Conservation (phyloP, 352 stramenopile genomes). For the Paralagenidium karlingii region DNA sequence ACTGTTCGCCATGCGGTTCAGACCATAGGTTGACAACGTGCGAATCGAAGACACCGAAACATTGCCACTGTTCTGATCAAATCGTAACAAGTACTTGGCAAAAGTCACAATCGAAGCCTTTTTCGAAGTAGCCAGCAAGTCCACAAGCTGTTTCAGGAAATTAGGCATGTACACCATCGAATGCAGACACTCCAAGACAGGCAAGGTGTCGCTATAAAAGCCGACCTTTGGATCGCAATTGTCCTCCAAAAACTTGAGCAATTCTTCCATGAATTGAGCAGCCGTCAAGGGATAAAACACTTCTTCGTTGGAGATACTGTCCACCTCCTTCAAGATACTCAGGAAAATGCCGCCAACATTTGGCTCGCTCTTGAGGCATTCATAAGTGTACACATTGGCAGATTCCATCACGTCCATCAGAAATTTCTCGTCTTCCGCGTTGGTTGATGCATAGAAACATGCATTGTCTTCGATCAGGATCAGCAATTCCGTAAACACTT, state of each 20-base stretch:
- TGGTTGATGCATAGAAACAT: no score
- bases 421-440: conserved; percentile 21
- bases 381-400: conserved; percentile 65
- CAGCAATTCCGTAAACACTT: conserved; percentile 44
- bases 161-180: conserved; percentile 43
- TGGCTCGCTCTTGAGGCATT: conserved; percentile 57
- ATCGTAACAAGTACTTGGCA: conserved; percentile 60
- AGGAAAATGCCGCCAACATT: conserved; percentile 62
- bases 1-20: no score
- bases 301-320: conserved; percentile 33
- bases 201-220: conserved; percentile 68
- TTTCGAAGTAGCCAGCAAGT: conserved; percentile 44
- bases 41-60: conserved; percentile 52
- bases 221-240: conserved; percentile 56
- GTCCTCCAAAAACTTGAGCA: conserved; percentile 71
- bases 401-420: conserved; percentile 57
- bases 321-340: conserved; percentile 38
- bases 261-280: conserved; percentile 36
- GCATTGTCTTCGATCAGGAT: conserved; percentile 62
- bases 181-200: conserved; percentile 56
- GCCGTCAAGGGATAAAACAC: conserved; percentile 36
- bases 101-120: conserved; percentile 62
- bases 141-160: conserved; percentile 55
- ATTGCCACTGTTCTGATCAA: conserved; percentile 27
- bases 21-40: conserved; percentile 62